These are phyloP conservation scores for Hemisphaericaspora lyxosophila DNA, from an alignment of 1,139 yeast genomes.

Conservation along the genomic window DNA sequence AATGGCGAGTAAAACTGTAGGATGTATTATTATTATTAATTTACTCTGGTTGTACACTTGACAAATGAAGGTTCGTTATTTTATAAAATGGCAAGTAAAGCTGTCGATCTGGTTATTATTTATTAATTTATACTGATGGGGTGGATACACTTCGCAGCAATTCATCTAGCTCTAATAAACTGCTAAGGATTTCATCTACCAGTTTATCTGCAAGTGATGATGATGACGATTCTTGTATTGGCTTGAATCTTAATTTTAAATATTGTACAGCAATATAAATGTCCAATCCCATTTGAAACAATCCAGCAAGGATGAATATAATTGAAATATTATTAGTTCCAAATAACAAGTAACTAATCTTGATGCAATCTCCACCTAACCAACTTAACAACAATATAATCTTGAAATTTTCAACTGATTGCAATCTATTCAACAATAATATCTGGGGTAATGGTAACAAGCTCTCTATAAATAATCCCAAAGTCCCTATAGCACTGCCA, in stretches of 20 bases:
- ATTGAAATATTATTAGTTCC: slow-evolving; percentile 71
- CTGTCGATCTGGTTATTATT: slow-evolving; percentile 1
- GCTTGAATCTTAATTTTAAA: slow-evolving; percentile 44
- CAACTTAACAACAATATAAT: slow-evolving; percentile 73
- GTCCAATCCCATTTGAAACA: slow-evolving; percentile 79
- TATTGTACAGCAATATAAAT: slow-evolving; percentile 75
- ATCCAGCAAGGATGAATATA: slow-evolving; percentile 73
- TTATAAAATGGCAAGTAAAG: no score
- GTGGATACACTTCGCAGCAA: slow-evolving; percentile 1
- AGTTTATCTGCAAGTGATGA: slow-evolving; percentile 5
- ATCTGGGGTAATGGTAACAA: slow-evolving; percentile 87
- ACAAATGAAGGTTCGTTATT: slow-evolving; percentile 1
- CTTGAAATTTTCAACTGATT: slow-evolving; percentile 77
- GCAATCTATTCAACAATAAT: slow-evolving; percentile 63
- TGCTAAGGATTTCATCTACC: slow-evolving; percentile 12
- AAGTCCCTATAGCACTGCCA: slow-evolving; percentile 64
- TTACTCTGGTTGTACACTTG: no score
- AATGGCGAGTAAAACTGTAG: not conserved
- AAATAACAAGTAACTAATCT: slow-evolving; percentile 66
- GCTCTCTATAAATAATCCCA: slow-evolving; percentile 79
- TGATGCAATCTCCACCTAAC: slow-evolving; percentile 85
- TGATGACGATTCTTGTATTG: slow-evolving; percentile 1
- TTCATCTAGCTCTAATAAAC: slow-evolving; percentile 5
- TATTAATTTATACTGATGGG: not conserved
- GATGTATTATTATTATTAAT: not conserved